A percentile compares a stretch with the other conserved stretches of the same genome.
Evolutionary conservation across 495 filamentous ascomycete genomes (phyloP).

Genomic region (Annulohypoxylon bovei): DNA sequence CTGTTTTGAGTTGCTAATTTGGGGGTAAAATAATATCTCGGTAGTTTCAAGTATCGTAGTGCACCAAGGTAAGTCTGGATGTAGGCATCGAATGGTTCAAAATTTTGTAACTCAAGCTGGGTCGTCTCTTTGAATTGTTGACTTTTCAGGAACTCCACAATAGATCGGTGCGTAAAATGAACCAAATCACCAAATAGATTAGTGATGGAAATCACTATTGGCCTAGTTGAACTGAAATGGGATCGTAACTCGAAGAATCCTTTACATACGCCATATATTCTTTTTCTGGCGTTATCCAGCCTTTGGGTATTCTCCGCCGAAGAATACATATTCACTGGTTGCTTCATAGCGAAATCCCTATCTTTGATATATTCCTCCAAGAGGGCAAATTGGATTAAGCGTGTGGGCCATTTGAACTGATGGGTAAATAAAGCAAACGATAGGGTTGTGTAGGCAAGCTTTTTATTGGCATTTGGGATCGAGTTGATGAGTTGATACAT

Average conservation of each 20-base stretch:
- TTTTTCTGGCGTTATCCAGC: background rate
- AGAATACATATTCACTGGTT: background rate
- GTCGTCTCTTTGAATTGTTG: background rate
- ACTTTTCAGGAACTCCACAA: background rate
- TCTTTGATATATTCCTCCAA: conserved; percentile 5
- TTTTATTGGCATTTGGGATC: background rate
- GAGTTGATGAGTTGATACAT: background rate
- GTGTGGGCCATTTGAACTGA: background rate
- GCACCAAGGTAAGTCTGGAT: background rate
- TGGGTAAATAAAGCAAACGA: background rate
- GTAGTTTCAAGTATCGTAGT: background rate
- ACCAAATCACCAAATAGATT: background rate
- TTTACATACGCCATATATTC: background rate
- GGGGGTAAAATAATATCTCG: background rate
- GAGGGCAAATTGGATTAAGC: background rate
- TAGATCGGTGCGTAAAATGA: background rate
- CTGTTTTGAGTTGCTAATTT: background rate
- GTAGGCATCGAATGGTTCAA: background rate
- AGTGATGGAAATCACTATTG: background rate
- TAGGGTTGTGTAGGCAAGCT: background rate
- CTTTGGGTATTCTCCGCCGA: background rate
- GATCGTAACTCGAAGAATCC: background rate
- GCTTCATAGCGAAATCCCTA: background rate
- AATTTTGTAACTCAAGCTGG: background rate
- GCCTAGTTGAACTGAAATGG: background rate